These are phyloP conservation scores for Sphaceloma murrayae DNA, from an alignment of 2,329 filamentous ascomycete genomes.

Conservation along the genomic window DNA sequence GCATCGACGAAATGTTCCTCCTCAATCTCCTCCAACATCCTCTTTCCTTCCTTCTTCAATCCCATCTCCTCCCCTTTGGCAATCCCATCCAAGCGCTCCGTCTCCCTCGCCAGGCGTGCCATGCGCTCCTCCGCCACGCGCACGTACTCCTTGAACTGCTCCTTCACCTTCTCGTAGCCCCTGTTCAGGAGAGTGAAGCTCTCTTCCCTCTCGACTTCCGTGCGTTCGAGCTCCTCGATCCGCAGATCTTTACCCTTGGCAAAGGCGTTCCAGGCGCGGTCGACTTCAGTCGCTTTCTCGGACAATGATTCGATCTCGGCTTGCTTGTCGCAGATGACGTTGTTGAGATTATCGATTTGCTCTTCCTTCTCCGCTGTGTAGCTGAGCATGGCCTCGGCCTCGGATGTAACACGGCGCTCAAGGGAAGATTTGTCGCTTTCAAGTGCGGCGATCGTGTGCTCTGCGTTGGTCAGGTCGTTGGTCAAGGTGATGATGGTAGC, in stretches of 20 bases:
- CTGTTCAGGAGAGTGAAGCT: conserved; percentile 19
- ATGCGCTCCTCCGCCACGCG: neutral
- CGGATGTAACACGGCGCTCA: conserved; percentile 29
- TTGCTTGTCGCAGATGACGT: conserved; percentile 27
- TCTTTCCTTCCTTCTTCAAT: conserved; percentile 10
- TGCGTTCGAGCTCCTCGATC: conserved; percentile 23
- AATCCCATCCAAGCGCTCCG: neutral
- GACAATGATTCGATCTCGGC: conserved; percentile 27
- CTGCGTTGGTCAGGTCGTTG: conserved; percentile 22
- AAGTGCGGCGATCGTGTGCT: conserved; percentile 23
- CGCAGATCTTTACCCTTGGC: conserved; percentile 29
- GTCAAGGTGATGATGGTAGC: conserved; percentile 25
- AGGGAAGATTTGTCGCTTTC: conserved; percentile 25
- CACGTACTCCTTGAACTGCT: conserved; percentile 6
- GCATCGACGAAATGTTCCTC: conserved; percentile 7
- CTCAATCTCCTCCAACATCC: neutral
- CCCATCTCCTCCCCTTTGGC: neutral
- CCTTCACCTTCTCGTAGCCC: neutral
- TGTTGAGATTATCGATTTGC: conserved; percentile 26
- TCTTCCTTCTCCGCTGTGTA: conserved; percentile 27
- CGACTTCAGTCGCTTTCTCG: conserved; percentile 29
- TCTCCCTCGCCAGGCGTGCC: neutral
- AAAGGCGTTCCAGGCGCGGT: conserved; percentile 34
- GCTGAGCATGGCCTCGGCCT: conserved; percentile 30
- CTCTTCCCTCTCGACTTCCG: conserved; percentile 22